Percentiles rank a stretch among this genome's conserved stretches.
Evolutionary conservation across 2,329 filamentous ascomycete genomes (phyloP).

Genomic region (Sporothrix luriei): DNA sequence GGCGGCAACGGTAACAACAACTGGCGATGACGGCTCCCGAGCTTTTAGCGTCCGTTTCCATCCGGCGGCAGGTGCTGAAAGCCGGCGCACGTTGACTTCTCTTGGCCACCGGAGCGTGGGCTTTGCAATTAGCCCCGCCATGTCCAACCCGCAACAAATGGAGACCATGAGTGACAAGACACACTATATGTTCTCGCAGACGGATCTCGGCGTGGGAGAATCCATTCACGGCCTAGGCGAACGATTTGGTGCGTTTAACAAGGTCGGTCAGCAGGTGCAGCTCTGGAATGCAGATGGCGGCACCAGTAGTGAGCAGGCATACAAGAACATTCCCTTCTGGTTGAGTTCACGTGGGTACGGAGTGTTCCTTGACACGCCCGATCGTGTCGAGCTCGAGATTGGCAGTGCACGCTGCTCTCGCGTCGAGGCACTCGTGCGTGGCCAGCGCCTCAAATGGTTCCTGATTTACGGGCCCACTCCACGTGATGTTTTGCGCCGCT

Average conservation of each 20-base stretch:
- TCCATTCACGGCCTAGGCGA: conserved; percentile 75
- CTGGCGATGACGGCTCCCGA: neutral
- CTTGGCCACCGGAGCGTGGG: conserved; percentile 59
- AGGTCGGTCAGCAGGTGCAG: conserved; percentile 69
- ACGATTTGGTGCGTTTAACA: conserved; percentile 75
- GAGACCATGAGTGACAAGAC: conserved; percentile 56
- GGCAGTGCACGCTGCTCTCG: conserved; percentile 73
- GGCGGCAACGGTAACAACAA: conserved; percentile 48
- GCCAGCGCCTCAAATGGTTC: conserved; percentile 72
- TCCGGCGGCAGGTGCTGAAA: neutral
- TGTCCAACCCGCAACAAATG: conserved; percentile 56
- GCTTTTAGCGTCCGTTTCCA: conserved; percentile 18
- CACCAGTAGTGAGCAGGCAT: conserved; percentile 69
- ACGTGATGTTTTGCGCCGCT: conserved; percentile 70
- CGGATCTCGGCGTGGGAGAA: conserved; percentile 60
- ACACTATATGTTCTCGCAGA: conserved; percentile 62
- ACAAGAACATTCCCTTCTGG: conserved; percentile 73
- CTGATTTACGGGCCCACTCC: conserved; percentile 71
- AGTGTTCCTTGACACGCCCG: conserved; percentile 72
- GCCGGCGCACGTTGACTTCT: conserved; percentile 49
- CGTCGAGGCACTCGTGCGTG: conserved; percentile 69
- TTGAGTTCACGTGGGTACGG: conserved; percentile 74
- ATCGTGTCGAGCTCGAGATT: conserved; percentile 70
- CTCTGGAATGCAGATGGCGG: conserved; percentile 68
- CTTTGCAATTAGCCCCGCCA: conserved; percentile 58